phyloP scores from a whole-genome alignment of 345 rosid genomes.

The Hypericum androsaemum region DNA sequence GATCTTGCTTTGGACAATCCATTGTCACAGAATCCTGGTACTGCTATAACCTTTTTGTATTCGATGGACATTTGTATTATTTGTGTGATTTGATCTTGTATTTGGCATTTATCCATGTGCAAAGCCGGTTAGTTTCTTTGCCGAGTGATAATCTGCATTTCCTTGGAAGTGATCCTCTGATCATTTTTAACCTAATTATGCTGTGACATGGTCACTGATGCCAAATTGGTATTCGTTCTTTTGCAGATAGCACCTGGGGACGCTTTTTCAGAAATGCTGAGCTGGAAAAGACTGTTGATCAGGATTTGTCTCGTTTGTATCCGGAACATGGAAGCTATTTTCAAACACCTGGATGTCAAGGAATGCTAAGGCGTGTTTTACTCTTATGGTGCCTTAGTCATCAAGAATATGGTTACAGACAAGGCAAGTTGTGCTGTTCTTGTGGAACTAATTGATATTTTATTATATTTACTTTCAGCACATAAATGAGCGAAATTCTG shows the following conservation, averaged over 20 bases:
- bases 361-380: conserved; percentile 79
- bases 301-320: conserved; percentile 85
- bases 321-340: conserved; percentile 92
- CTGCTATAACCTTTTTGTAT: conserved; percentile 8
- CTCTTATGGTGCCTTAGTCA: conserved; percentile 91
- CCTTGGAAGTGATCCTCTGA: not conserved
- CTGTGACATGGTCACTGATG: not conserved
- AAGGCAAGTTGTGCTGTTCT: conserved; percentile 43
- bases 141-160: not conserved
- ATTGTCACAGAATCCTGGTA: conserved; percentile 93
- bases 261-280: conserved; percentile 89
- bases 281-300: conserved; percentile 88
- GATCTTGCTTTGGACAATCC: conserved; percentile 81
- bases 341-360: conserved; percentile 94
- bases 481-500: too few relatives aligned
- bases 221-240: not conserved
- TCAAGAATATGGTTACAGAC: conserved; percentile 75
- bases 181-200: not conserved
- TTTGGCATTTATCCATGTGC: too few relatives aligned
- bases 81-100: not conserved
- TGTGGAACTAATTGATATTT: too few relatives aligned
- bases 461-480: too few relatives aligned
- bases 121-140: too few relatives aligned
- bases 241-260: conserved; percentile 91
- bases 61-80: not conserved